phyloP scores from a whole-genome alignment of 1,284 basidiomycete species.

The Apiotrichum laibachii region DNA sequence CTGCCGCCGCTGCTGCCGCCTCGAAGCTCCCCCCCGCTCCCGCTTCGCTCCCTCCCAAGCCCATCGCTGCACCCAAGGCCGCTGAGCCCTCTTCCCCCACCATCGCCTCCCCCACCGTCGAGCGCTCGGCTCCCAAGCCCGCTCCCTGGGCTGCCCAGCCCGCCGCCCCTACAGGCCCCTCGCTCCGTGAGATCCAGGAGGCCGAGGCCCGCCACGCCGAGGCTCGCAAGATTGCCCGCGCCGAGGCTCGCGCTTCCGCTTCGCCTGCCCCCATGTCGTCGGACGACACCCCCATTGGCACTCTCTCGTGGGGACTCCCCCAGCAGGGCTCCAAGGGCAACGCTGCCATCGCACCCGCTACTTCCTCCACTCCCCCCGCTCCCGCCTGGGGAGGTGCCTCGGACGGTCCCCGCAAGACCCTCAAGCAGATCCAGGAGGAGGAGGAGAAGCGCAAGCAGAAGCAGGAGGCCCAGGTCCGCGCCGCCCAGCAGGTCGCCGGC shows the following conservation, averaged over 20 bases:
- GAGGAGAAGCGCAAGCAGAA: constrained; percentile 79
- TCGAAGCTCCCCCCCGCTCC: constrained; percentile 32
- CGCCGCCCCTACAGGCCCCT: constrained; percentile 55
- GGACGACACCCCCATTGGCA: constrained; percentile 35
- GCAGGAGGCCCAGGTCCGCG: constrained; percentile 38
- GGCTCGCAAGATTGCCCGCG: constrained; percentile 62
- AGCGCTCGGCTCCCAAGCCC: constrained; percentile 28
- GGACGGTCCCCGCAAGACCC: constrained; percentile 73
- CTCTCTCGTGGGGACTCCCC: constrained; percentile 54
- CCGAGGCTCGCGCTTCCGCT: constrained; percentile 57
- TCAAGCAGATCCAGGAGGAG: constrained; percentile 99
- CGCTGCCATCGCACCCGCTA: constrained; percentile 27
- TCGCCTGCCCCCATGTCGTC: constrained; percentile 37
- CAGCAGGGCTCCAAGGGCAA: constrained; percentile 28
- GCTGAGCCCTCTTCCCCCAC: constrained; percentile 43
- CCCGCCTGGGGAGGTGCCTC: constrained; percentile 47
- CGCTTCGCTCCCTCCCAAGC: constrained; percentile 38
- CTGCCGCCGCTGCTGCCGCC: constrained; percentile 17
- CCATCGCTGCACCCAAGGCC: constrained; percentile 55
- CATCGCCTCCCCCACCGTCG: constrained; percentile 9
- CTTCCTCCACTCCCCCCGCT: constrained; percentile 45
- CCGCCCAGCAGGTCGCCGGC: constrained; percentile 27
- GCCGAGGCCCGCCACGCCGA: constrained; percentile 80
- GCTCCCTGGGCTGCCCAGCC: constrained; percentile 50
- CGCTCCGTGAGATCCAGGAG: constrained; percentile 92